phyloP scores from a whole-genome alignment of 495 filamentous ascomycete genomes.

The Chlorociboria aeruginascens region DNA sequence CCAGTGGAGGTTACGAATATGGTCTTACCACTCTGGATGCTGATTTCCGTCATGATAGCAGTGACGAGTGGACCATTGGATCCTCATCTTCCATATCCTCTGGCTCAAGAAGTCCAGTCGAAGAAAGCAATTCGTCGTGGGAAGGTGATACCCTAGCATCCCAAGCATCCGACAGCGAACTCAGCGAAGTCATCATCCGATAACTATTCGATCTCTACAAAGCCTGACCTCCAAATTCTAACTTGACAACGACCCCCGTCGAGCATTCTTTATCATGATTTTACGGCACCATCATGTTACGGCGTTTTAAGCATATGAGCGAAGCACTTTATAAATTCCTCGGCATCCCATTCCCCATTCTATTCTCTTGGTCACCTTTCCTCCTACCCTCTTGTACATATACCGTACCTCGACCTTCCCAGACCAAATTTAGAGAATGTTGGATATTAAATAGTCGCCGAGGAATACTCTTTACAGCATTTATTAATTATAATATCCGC shows the following conservation, averaged over 20 bases:
- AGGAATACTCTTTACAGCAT: neutral
- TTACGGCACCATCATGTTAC: constrained; percentile 19
- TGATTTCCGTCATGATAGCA: constrained; percentile 19
- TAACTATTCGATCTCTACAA: constrained; percentile 1
- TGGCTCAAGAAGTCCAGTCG: constrained; percentile 29
- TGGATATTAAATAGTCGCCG: neutral
- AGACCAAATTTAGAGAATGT: neutral
- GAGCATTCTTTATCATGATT: constrained; percentile 11
- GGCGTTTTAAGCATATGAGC: constrained; percentile 20
- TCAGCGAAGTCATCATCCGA: constrained; percentile 15
- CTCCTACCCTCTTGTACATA: constrained; percentile 12
- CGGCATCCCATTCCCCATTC: neutral
- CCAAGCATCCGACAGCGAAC: constrained; percentile 16
- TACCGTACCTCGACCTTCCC: neutral
- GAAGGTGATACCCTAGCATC: constrained; percentile 21
- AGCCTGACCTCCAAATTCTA: neutral
- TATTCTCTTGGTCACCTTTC: constrained; percentile 5
- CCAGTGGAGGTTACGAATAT: constrained; percentile 20
- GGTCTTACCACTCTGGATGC: constrained; percentile 9
- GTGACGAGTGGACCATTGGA: constrained; percentile 36
- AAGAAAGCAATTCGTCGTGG: constrained; percentile 14
- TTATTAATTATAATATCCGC: constrained; percentile 1
- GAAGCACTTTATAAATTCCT: constrained; percentile 4
- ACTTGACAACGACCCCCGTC: constrained; percentile 7
- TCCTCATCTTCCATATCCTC: constrained; percentile 29